phyloP scores from a whole-genome alignment of 2,329 filamentous ascomycete genomes.

The Cadophora malorum region DNA sequence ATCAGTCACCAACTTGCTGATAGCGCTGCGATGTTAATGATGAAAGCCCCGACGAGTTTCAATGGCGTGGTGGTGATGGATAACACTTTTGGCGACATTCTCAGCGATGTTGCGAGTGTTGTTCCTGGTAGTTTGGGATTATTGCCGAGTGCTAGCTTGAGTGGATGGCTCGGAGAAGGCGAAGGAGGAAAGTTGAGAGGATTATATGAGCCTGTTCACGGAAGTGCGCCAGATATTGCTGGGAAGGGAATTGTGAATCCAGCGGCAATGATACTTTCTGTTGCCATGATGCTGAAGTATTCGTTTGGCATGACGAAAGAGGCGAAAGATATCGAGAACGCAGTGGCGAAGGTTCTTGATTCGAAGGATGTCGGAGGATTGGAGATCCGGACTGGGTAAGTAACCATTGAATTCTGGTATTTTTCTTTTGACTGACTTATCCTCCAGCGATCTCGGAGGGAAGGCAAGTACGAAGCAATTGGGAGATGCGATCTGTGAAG shows the following conservation, averaged over 20 bases:
- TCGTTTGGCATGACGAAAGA: slow-evolving; percentile 79
- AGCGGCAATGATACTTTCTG: slow-evolving; percentile 85
- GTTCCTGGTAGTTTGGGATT: slow-evolving; percentile 89
- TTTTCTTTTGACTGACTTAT: background rate
- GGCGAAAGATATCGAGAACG: slow-evolving; percentile 77
- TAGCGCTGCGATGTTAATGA: slow-evolving; percentile 90
- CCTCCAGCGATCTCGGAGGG: slow-evolving; percentile 14
- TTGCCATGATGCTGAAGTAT: slow-evolving; percentile 95
- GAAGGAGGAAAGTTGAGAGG: slow-evolving; percentile 60
- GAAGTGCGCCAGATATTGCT: slow-evolving; percentile 88
- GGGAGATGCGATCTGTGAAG: slow-evolving; percentile 14
- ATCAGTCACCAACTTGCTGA: slow-evolving; percentile 90
- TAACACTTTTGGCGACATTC: slow-evolving; percentile 89
- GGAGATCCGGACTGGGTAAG: slow-evolving; percentile 19
- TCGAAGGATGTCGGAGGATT: slow-evolving; percentile 42
- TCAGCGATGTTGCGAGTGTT: slow-evolving; percentile 89
- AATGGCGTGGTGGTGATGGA: slow-evolving; percentile 90
- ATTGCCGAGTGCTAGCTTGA: slow-evolving; percentile 80
- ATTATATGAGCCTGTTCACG: slow-evolving; percentile 96
- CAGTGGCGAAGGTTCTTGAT: slow-evolving; percentile 80
- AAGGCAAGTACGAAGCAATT: slow-evolving; percentile 16
- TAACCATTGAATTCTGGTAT: background rate
- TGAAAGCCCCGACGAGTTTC: slow-evolving; percentile 84
- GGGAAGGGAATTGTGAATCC: slow-evolving; percentile 90
- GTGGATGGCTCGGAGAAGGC: slow-evolving; percentile 12